A percentile compares a stretch with the other conserved stretches of the same genome.
Conservation (phyloP, 106 monocot species). For the Platanthera zijinensis region DNA sequence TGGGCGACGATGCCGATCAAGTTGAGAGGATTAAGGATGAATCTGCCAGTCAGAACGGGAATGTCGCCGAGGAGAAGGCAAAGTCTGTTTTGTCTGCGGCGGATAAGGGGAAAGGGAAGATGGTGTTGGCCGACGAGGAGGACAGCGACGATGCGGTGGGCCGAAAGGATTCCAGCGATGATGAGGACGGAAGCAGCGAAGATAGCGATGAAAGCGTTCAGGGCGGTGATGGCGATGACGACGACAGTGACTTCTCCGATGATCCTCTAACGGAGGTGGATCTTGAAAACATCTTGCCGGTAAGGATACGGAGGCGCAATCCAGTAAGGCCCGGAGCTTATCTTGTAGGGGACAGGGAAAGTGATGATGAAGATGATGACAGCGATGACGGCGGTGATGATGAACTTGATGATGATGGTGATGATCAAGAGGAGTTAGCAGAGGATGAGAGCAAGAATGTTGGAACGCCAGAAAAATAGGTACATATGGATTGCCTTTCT, state of each 20-base stretch:
- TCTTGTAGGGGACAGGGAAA: conserved; percentile 26
- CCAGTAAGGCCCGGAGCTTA: conserved; percentile 37
- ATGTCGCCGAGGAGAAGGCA: too few relatives aligned
- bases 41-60: too few relatives aligned
- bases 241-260: conserved; percentile 30
- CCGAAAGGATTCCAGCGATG: background rate
- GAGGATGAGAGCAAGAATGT: background rate
- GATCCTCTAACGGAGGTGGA: conserved; percentile 62
- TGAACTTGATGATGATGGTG: conserved; percentile 26
- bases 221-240: conserved; percentile 9
- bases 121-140: background rate
- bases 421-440: background rate
- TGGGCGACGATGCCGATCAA: background rate
- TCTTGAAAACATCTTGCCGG: conserved; percentile 53
- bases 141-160: background rate
- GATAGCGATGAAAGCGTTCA: conserved; percentile 6
- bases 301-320: conserved; percentile 38
- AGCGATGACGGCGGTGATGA: background rate
- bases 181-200: background rate
- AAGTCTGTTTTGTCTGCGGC: background rate
- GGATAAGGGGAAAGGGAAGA: conserved; percentile 6
- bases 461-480: background rate
- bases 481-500: background rate
- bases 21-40: background rate
- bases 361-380: conserved; percentile 20